These are phyloP conservation scores for Fusarium foetens DNA, from an alignment of 2,329 filamentous ascomycete species.

Conservation along the genomic window DNA sequence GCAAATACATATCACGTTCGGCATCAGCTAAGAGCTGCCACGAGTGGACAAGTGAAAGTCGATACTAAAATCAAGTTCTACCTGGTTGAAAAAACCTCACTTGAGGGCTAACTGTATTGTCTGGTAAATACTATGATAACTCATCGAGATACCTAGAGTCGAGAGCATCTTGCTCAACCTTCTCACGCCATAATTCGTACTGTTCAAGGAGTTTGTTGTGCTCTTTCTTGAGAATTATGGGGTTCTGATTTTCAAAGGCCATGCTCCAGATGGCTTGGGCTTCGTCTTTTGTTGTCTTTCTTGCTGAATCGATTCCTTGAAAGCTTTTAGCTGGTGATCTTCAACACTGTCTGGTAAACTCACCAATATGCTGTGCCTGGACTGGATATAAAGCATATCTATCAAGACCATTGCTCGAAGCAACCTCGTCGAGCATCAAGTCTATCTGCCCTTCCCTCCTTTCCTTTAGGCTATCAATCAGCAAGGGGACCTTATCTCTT, in stretches of 20 bases:
- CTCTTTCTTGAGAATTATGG: neutral
- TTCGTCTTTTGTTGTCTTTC: constrained; percentile 13
- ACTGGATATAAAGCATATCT: constrained; percentile 25
- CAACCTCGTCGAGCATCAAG: constrained; percentile 15
- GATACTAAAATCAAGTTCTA: neutral
- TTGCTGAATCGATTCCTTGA: constrained; percentile 9
- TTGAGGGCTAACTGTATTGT: neutral
- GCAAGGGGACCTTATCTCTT: neutral
- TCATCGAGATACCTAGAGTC: neutral
- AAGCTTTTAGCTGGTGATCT: fast-evolving
- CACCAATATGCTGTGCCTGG: constrained; percentile 21
- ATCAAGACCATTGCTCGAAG: neutral
- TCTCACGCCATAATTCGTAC: neutral
- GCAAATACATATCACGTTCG: neutral
- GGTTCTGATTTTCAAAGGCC: constrained; percentile 10
- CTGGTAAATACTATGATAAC: neutral
- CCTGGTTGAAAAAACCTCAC: neutral
- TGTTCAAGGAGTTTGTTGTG: neutral
- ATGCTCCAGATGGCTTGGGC: constrained; percentile 25
- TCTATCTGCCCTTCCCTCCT: constrained; percentile 14
- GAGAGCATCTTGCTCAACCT: neutral
- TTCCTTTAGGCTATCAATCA: neutral
- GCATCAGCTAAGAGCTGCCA: too few species aligned
- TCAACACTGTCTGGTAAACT: fast-evolving
- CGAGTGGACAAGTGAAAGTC: neutral